phyloP scores from a whole-genome alignment of 331 rosid species.

The Quercus tomentella region DNA sequence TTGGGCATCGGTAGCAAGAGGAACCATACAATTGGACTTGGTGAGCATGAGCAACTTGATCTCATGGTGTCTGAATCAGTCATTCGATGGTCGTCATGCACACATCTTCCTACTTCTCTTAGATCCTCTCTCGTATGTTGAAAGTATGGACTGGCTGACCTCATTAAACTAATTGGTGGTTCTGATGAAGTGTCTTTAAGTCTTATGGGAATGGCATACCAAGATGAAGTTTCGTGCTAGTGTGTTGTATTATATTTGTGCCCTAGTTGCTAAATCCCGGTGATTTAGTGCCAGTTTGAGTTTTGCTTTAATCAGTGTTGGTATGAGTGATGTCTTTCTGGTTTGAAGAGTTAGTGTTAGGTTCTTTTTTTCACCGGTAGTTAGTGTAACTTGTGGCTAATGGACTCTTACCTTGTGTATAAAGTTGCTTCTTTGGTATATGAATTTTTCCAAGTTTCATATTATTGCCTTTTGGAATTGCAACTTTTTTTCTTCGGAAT shows the following conservation, averaged over 20 bases:
- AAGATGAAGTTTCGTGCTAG: conserved; percentile 23
- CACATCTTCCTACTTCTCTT: conserved; percentile 71
- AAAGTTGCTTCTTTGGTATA: neutral
- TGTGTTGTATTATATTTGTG: conserved; percentile 21
- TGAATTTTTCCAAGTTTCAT: conserved; percentile 11
- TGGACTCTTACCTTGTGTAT: conserved; percentile 15
- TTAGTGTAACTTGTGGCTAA: conserved; percentile 12
- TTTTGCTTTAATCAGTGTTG: conserved; percentile 1
- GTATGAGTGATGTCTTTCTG: conserved; percentile 4
- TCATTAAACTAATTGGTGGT: neutral
- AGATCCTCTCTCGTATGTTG: conserved; percentile 87
- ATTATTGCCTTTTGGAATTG: neutral
- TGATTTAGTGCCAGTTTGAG: neutral
- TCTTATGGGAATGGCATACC: neutral
- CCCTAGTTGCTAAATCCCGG: neutral
- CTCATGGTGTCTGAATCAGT: conserved; percentile 82
- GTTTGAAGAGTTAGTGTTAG: conserved; percentile 2
- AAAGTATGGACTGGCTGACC: conserved; percentile 6
- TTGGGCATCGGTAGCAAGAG: conserved; percentile 79
- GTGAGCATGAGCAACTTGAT: conserved; percentile 82
- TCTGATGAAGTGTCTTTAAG: conserved; percentile 11
- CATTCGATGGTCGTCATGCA: conserved; percentile 95
- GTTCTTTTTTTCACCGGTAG: neutral
- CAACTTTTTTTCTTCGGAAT: no score
- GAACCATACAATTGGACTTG: conserved; percentile 91